phyloP scores from a whole-genome alignment of 2,329 filamentous ascomycete genomes.

The Calonectria hongkongensis region DNA sequence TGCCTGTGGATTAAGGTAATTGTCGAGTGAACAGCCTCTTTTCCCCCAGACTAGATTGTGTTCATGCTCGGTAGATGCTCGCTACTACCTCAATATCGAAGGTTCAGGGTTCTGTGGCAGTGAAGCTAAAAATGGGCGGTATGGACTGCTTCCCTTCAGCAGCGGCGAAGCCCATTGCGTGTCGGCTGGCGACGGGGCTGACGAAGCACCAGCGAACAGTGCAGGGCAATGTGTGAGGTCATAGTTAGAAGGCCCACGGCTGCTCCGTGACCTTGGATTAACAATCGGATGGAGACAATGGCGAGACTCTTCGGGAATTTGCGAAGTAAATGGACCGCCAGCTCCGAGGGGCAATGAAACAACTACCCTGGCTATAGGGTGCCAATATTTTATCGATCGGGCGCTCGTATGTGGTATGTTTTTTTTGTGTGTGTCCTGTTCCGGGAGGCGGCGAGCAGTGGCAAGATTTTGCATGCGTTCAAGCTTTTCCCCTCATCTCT shows the following conservation, averaged over 20 bases:
- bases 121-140: slow-evolving; percentile 38
- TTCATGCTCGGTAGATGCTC: slow-evolving; percentile 25
- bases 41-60: slow-evolving; percentile 15
- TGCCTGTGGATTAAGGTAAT: neutral
- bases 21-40: slow-evolving; percentile 37
- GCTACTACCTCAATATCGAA: slow-evolving; percentile 31
- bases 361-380: slow-evolving; percentile 31
- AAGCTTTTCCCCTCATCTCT: slow-evolving; percentile 29
- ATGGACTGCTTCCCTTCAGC: slow-evolving; percentile 1
- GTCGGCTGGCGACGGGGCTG: slow-evolving; percentile 39
- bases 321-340: slow-evolving; percentile 35
- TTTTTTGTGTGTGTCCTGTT: slow-evolving; percentile 29
- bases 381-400: slow-evolving; percentile 33
- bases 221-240: slow-evolving; percentile 44
- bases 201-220: slow-evolving; percentile 30
- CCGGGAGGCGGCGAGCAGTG: slow-evolving; percentile 34
- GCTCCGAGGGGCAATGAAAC: slow-evolving; percentile 28
- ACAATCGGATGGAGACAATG: slow-evolving; percentile 49
- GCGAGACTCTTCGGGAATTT: slow-evolving; percentile 49
- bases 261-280: slow-evolving; percentile 46
- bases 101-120: slow-evolving; percentile 32
- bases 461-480: slow-evolving; percentile 30
- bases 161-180: slow-evolving; percentile 38
- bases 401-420: slow-evolving; percentile 36
- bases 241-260: slow-evolving; percentile 43